These are phyloP conservation scores for Neoascochyta sp. DNA, from an alignment of 2,329 filamentous ascomycete genomes.

Conservation along the genomic window DNA sequence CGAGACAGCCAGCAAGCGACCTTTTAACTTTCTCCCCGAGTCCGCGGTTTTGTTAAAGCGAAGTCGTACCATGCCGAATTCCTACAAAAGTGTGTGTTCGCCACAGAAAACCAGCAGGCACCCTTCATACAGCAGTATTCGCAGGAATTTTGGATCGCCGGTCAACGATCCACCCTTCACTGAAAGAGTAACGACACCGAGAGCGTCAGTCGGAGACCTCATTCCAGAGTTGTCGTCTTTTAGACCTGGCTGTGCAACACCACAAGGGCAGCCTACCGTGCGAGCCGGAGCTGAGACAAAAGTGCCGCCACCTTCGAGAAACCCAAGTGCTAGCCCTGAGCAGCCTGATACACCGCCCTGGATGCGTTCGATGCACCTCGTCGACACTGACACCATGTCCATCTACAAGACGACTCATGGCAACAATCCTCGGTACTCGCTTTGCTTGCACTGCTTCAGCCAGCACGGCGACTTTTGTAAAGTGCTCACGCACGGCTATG, in stretches of 20 bases:
- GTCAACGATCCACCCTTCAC: too few relatives aligned
- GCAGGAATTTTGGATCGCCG: too few relatives aligned
- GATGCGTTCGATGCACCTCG: slow-evolving; percentile 25
- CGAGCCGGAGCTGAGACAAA: slow-evolving; percentile 4
- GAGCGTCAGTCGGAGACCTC: neutral
- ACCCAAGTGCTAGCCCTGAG: slow-evolving; percentile 1
- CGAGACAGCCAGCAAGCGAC: slow-evolving; percentile 11
- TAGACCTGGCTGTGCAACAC: slow-evolving; percentile 5
- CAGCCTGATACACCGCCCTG: slow-evolving; percentile 18
- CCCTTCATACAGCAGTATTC: too few relatives aligned
- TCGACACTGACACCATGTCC: slow-evolving; percentile 21
- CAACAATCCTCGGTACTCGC: slow-evolving; percentile 16
- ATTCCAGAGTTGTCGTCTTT: slow-evolving; percentile 12
- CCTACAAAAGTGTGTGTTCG: too few relatives aligned
- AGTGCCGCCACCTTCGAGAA: neutral
- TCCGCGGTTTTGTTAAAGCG: too few relatives aligned
- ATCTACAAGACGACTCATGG: slow-evolving; percentile 27
- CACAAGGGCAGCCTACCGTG: slow-evolving; percentile 2
- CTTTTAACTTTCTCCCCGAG: too few relatives aligned
- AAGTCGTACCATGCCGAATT: too few relatives aligned
- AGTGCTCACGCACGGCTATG: slow-evolving; percentile 22
- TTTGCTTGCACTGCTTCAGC: slow-evolving; percentile 30
- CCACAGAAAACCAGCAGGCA: too few relatives aligned
- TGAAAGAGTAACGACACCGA: slow-evolving; percentile 5
- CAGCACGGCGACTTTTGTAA: slow-evolving; percentile 21